Conservation (phyloP, 2,329 filamentous ascomycete genomes). For the Diplodia sapinea region DNA sequence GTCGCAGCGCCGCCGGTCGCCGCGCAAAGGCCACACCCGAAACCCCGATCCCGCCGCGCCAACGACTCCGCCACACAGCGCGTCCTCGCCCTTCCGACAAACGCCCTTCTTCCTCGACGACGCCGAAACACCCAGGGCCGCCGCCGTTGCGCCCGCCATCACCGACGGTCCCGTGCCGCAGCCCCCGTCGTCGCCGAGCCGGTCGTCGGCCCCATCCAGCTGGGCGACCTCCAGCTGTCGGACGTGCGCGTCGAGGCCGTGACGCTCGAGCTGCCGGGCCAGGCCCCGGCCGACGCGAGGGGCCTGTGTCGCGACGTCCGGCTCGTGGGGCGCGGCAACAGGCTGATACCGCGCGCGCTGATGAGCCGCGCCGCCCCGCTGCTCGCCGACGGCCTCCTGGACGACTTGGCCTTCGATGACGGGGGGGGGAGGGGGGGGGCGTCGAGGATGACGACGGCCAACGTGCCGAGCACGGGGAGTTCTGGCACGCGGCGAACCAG, state of each 20-base stretch:
- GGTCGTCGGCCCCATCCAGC: neutral
- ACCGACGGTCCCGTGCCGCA: too few relatives aligned
- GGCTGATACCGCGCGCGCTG: constrained; percentile 2
- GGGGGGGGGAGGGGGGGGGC: too few relatives aligned
- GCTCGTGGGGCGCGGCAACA: neutral
- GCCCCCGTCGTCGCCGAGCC: neutral
- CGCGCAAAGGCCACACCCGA: too few relatives aligned
- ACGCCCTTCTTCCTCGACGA: too few relatives aligned
- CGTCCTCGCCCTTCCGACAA: too few relatives aligned
- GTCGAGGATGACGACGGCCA: neutral
- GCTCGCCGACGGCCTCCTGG: neutral
- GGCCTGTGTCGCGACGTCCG: neutral
- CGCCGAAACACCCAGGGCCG: too few relatives aligned
- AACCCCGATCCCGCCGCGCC: too few relatives aligned
- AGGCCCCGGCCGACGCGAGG: neutral
- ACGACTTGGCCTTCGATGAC: constrained; percentile 5
- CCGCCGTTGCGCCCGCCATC: too few relatives aligned
- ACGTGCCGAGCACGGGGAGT: neutral
- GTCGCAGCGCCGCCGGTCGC: too few relatives aligned
- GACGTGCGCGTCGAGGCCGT: neutral
- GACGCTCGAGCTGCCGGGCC: constrained; percentile 1
- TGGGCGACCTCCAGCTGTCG: constrained; percentile 3
- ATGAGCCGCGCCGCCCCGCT: neutral
- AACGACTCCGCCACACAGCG: too few relatives aligned
- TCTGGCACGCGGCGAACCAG: neutral